Base-by-base conservation (phyloP, 1,284 basidiomycete species). In the Boletus smithii region DNA sequence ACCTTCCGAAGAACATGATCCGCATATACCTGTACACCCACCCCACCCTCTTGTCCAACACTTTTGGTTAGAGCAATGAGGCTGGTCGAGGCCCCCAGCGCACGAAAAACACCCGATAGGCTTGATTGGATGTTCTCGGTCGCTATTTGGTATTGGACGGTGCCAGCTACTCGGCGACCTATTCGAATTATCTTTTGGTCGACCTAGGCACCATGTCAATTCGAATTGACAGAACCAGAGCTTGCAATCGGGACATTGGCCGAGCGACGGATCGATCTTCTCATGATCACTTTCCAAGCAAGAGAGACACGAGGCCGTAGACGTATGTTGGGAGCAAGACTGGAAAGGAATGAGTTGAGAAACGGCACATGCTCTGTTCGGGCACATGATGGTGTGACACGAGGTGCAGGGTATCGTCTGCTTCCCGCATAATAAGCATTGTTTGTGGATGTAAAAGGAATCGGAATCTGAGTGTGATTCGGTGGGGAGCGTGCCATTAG, bases 181-280 rank as follows among this genome's bases (percentile, higher is more conserved):
- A 17, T 44, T 22, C 8, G 31, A 14, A 5, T 23, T 18, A 0
- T 46, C 35, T 32, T 24, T 50, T 1, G 53, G 56, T 45, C 59
- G 53, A 17, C 61, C 61, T 5, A 46, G 39, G 39, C 58, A 59
- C 60, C 59, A 59, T 4, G 41, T 57, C 49, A 63, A 11, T 14
- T 63, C 61, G n/a, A 33, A 42, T 11, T 42, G 35, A 41, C 60
- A 59, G 34, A 57, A 59, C 56, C 58, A 63, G 38, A 47, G 46
- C 26, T 42, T 16, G 42, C 60, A 59, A 4, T 42, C 14, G 13
- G 58, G 58, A 34, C 61, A 59, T 46, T 61, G 42, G 16, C 60
- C 60, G 0, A 62, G 58, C n/a, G 22, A 18, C 8, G 60, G 58
- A 5, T 53, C 26, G 2, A 14, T 24, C 14, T 42, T 34, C 9